phyloP scores from a whole-genome alignment of 345 rosid species.

The Geranium brycei region DNA sequence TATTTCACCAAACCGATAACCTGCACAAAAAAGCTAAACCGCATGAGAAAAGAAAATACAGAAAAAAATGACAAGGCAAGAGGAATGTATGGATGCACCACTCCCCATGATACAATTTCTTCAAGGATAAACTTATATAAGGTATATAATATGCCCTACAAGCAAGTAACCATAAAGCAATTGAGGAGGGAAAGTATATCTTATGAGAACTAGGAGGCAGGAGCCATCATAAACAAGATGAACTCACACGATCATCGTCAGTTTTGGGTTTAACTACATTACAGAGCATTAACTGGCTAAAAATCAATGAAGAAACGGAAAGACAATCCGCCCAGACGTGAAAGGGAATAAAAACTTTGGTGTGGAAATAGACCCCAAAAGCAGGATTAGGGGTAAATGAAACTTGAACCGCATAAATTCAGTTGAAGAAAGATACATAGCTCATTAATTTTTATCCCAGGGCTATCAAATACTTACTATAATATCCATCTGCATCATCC shows the following conservation, averaged over 20 bases:
- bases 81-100: too few species aligned
- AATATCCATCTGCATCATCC: conserved; percentile 99
- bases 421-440: background rate
- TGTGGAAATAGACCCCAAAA: background rate
- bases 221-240: background rate
- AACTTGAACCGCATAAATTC: background rate
- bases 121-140: too few species aligned
- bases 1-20: conserved; percentile 87
- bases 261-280: background rate
- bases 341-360: background rate
- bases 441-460: background rate
- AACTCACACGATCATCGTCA: background rate
- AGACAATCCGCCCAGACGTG: background rate
- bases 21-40: conserved; percentile 18
- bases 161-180: too few species aligned
- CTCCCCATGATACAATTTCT: too few species aligned
- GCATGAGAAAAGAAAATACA: too few species aligned
- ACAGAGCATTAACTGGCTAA: background rate
- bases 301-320: background rate
- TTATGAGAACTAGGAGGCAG: background rate
- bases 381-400: background rate
- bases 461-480: conserved; percentile 42
- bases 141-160: too few species aligned
- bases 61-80: too few species aligned
- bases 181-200: background rate